These are phyloP conservation scores for Penicillium frequentans DNA, from an alignment of 2,329 filamentous ascomycete species.

Conservation along the genomic window DNA sequence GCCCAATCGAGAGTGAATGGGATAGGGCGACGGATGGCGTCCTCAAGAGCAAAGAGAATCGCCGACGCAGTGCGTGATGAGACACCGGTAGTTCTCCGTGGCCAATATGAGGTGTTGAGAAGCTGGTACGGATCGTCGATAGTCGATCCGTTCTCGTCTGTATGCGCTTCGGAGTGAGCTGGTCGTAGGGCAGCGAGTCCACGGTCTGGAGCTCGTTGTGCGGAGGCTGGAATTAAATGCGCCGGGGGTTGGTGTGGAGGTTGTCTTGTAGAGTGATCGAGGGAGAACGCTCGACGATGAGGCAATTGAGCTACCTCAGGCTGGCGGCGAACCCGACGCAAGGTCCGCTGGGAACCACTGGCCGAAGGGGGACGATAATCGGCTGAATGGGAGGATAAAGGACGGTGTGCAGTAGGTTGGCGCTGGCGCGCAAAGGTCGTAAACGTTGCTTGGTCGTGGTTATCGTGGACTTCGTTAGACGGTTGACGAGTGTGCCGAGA, in stretches of 20 bases:
- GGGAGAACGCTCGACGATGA: constrained; percentile 45
- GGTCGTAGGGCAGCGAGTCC: constrained; percentile 26
- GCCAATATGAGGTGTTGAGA: constrained; percentile 52
- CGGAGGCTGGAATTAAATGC: constrained; percentile 27
- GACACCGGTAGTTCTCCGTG: constrained; percentile 58
- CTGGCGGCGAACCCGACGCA: constrained; percentile 54
- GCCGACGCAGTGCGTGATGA: constrained; percentile 84
- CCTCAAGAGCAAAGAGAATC: constrained; percentile 88
- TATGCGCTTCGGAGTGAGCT: constrained; percentile 35
- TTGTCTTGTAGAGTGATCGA: constrained; percentile 40
- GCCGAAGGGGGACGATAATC: constrained; percentile 53
- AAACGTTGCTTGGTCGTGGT: constrained; percentile 51
- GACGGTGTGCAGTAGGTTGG: constrained; percentile 41
- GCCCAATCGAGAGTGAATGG: constrained; percentile 78
- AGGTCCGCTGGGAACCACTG: constrained; percentile 51
- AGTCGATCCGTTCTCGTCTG: constrained; percentile 34
- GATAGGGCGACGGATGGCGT: constrained; percentile 79
- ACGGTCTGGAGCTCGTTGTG: constrained; percentile 22
- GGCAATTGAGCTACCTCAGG: constrained; percentile 46
- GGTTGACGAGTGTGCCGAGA: constrained; percentile 41
- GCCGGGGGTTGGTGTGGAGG: constrained; percentile 29
- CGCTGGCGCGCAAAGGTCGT: constrained; percentile 46
- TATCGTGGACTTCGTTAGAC: constrained; percentile 56
- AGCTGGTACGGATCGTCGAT: constrained; percentile 30
- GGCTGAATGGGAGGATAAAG: constrained; percentile 47